phyloP scores from a whole-genome alignment of 1,139 yeast genomes.

The Lipomyces yarrowii region DNA sequence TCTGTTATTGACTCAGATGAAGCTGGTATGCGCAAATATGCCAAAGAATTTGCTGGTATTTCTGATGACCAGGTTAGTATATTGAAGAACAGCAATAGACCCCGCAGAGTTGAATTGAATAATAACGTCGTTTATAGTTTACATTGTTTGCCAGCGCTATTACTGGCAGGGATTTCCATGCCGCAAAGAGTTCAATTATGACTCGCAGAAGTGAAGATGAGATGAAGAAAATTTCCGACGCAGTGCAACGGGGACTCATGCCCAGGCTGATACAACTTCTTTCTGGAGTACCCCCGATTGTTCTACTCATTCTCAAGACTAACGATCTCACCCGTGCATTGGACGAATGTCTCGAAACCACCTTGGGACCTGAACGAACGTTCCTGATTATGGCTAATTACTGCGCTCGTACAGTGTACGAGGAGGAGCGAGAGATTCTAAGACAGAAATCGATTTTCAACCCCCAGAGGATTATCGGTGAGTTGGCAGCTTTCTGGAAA shows the following conservation, averaged over 20 bases:
- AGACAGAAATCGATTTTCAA: conserved; percentile 25
- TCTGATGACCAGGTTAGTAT: conserved; percentile 53
- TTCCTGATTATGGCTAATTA: conserved; percentile 87
- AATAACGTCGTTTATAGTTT: conserved; percentile 51
- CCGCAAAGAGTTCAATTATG: conserved; percentile 42
- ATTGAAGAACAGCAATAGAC: not conserved
- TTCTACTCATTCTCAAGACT: conserved; percentile 83
- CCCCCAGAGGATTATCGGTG: conserved; percentile 3
- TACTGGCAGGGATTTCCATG: conserved; percentile 82
- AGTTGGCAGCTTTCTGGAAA: conserved; percentile 33
- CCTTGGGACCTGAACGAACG: conserved; percentile 85
- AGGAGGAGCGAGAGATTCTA: conserved; percentile 47
- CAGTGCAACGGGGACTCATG: conserved; percentile 62
- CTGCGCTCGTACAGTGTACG: conserved; percentile 79
- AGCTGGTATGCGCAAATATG: conserved; percentile 67
- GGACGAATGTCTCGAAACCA: conserved; percentile 80
- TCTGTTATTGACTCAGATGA: conserved; percentile 76
- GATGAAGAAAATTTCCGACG: conserved; percentile 63
- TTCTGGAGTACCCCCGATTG: conserved; percentile 80
- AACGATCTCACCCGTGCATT: conserved; percentile 88
- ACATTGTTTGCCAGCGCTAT: conserved; percentile 88
- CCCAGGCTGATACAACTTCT: conserved; percentile 79
- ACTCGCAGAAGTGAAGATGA: conserved; percentile 59
- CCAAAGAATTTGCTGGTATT: conserved; percentile 80
- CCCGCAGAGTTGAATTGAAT: not conserved